Evolutionary conservation across 2,329 filamentous ascomycete species (phyloP), one percentile per base, ranked within the genome.

Genomic region (Rhynchosporium agropyri): DNA sequence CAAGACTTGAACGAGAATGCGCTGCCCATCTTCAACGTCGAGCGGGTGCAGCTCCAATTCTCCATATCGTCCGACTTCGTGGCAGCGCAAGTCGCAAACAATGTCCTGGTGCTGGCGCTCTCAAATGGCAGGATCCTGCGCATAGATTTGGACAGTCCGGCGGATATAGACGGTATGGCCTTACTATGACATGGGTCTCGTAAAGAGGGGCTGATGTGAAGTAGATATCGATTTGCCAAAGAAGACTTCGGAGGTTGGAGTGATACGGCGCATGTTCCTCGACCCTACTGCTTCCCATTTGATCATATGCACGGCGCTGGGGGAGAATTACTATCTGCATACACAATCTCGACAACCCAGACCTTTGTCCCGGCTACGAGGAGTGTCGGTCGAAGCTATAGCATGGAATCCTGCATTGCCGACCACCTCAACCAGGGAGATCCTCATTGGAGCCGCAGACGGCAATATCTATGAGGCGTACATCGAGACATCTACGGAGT

Each of bases 261-360:
- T 97, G 58, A 98, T 99, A 73, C 89, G 90, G 70, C 91, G 90
- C 79, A 92, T 99, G 85, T 99, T 99, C 79, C 89, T 99, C 8
- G 95, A 99, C 74, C 94, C 95, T 33, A 97, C 94, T 10, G 95
- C 95, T 33, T 97, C 92, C 5, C 95, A 99, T 78, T 82, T 99
- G 33, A 85, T 99, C 68, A 87, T 99, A 69, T 92, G 90, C 74
- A 99, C 95, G 3, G 89, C 92, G 4, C 85, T 92, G 46, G 92
- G 92, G 74, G 95, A 99, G 77, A 98, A 96, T 78, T 99, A 93
- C 80, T 99, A 99, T 77, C 89, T 99, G 9, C 95, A 99, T 76
- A 94, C 92, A 10, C 94, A 98, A 75, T 95, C 93, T 40, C 89
- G 92, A 69, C 89, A 93, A 68, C 92, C 94, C 2, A 91, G 95